Conservation (phyloP, 2,329 filamentous ascomycete species). For the Arthrobotrys sphaeroides region DNA sequence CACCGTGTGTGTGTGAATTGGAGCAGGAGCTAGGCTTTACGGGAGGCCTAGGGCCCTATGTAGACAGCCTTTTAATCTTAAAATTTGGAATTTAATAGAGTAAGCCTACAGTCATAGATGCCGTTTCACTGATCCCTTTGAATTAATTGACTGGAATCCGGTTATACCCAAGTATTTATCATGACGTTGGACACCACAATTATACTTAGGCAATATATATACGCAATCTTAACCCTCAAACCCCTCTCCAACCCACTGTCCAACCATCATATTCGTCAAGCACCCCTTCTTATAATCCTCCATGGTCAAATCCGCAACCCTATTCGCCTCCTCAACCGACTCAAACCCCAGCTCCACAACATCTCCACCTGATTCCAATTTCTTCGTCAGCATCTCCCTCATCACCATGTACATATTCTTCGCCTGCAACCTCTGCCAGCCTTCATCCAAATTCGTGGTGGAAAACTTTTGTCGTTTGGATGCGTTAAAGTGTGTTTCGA, state of each 20-base stretch:
- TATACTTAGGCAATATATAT: too few species aligned
- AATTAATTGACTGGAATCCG: too few species aligned
- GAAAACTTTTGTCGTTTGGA: not conserved
- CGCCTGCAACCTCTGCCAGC: constrained; percentile 23
- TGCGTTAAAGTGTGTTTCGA: constrained; percentile 1
- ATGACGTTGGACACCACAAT: too few species aligned
- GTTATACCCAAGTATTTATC: too few species aligned
- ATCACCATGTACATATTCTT: constrained; percentile 34
- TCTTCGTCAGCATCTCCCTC: constrained; percentile 23
- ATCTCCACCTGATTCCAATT: not conserved
- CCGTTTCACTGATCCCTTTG: too few species aligned
- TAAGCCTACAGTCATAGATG: too few species aligned
- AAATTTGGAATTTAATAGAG: too few species aligned
- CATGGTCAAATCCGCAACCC: constrained; percentile 1
- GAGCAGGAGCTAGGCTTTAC: too few species aligned
- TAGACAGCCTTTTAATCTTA: too few species aligned
- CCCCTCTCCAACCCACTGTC: constrained; percentile 5
- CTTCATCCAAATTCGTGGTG: not conserved
- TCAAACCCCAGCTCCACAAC: not conserved
- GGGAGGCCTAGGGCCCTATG: too few species aligned
- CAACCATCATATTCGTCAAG: constrained; percentile 24
- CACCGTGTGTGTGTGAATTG: too few species aligned
- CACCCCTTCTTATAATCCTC: constrained; percentile 27
- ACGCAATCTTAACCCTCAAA: too few species aligned
- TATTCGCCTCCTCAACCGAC: not conserved